Conservation (phyloP, 2,329 filamentous ascomycete genomes). For the Apiospora pterosperma region DNA sequence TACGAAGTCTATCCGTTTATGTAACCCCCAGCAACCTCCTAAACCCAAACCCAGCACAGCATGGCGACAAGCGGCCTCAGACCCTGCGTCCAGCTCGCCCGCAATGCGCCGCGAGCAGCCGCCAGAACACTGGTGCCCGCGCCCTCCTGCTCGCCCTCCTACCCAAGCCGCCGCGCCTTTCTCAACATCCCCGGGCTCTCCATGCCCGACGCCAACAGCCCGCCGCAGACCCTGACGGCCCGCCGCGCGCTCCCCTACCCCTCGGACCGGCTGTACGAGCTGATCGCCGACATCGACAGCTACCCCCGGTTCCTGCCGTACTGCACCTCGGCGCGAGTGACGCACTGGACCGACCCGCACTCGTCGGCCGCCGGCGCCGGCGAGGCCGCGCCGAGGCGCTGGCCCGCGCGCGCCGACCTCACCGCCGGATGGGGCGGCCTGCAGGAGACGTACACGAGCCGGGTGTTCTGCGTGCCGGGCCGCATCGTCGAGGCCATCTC, state of each 20-base stretch:
- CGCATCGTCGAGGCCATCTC: slow-evolving; percentile 74
- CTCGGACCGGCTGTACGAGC: slow-evolving; percentile 66
- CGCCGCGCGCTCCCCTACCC: slow-evolving; percentile 75
- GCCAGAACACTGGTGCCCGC: neutral
- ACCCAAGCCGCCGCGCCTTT: neutral
- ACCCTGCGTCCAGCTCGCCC: neutral
- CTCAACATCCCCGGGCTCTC: slow-evolving; percentile 8
- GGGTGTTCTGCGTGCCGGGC: slow-evolving; percentile 72
- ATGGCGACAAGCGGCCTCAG: neutral
- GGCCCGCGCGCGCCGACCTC: slow-evolving; percentile 74
- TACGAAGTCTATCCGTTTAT: neutral
- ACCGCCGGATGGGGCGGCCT: slow-evolving; percentile 83
- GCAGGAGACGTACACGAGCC: slow-evolving; percentile 78
- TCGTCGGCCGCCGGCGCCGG: neutral
- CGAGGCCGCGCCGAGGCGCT: too few species aligned
- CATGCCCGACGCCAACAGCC: neutral
- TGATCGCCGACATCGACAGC: slow-evolving; percentile 84
- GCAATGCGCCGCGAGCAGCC: neutral
- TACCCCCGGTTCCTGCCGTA: slow-evolving; percentile 92
- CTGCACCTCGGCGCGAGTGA: slow-evolving; percentile 75
- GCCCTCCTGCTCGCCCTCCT: neutral
- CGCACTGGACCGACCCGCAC: slow-evolving; percentile 61
- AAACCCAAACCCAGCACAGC: neutral
- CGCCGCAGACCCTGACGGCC: slow-evolving; percentile 65
- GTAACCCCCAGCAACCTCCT: neutral